These are phyloP conservation scores for Aspergillus awamori DNA, from an alignment of 2,329 filamentous ascomycete species.

Conservation along the genomic window DNA sequence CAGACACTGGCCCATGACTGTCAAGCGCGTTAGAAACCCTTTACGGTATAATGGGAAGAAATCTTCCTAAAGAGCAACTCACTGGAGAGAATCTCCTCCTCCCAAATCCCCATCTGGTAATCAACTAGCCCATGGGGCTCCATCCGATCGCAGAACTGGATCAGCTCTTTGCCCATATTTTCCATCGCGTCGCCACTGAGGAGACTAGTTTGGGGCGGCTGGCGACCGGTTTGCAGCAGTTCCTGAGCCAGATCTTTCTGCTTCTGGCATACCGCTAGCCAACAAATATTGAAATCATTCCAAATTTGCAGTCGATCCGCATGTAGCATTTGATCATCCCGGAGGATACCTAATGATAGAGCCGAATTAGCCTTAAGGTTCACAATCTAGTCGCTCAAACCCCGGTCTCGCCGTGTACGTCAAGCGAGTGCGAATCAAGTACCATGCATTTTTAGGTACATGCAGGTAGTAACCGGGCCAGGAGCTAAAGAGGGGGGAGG, in stretches of 20 bases:
- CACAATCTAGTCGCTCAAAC: neutral
- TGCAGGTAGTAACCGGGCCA: constrained; percentile 3
- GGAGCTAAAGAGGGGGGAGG: neutral
- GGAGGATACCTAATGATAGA: constrained; percentile 68
- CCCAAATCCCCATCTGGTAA: constrained; percentile 95
- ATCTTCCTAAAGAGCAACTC: constrained; percentile 43
- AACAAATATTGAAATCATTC: constrained; percentile 93
- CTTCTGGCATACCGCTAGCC: constrained; percentile 79
- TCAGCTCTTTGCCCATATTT: constrained; percentile 78
- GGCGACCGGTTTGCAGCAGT: constrained; percentile 61
- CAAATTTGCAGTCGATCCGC: constrained; percentile 79
- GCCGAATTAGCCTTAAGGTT: constrained; percentile 12
- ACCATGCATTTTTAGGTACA: neutral
- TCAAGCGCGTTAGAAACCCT: neutral
- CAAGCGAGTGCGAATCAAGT: neutral
- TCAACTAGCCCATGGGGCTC: constrained; percentile 94
- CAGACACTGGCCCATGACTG: constrained; percentile 58
- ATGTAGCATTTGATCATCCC: constrained; percentile 77
- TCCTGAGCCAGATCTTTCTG: constrained; percentile 74
- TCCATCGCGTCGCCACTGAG: constrained; percentile 71
- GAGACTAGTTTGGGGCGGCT: constrained; percentile 61
- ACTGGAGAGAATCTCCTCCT: constrained; percentile 87
- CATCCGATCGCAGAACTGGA: constrained; percentile 80
- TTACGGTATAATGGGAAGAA: neutral
- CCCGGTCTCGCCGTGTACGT: neutral